These are phyloP conservation scores for Candida mattraensis DNA, from an alignment of 805 yeast genomes.

Conservation along the genomic window DNA sequence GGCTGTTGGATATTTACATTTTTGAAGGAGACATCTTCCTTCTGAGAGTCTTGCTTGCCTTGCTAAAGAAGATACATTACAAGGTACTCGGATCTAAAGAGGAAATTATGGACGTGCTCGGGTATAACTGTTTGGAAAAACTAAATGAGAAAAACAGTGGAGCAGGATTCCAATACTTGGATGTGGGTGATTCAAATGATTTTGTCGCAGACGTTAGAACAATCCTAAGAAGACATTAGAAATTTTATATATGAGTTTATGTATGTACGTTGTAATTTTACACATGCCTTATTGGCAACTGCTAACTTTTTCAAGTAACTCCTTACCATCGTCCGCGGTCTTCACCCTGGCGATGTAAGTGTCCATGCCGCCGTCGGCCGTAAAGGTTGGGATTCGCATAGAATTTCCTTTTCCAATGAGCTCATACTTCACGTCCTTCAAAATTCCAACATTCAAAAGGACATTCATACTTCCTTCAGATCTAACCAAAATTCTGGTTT, in stretches of 20 bases:
- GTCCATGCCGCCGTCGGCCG: slow-evolving; percentile 53
- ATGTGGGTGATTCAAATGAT: slow-evolving; percentile 50
- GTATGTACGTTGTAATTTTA: slow-evolving; percentile 6
- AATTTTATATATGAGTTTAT: slow-evolving; percentile 1
- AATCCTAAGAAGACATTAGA: slow-evolving; percentile 32
- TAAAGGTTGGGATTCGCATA: slow-evolving; percentile 66
- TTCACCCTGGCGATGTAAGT: slow-evolving; percentile 78
- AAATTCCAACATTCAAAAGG: slow-evolving; percentile 64
- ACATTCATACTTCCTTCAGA: slow-evolving; percentile 88
- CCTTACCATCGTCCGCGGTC: slow-evolving; percentile 65
- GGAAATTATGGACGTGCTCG: slow-evolving; percentile 46
- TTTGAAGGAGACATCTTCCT: slow-evolving; percentile 63
- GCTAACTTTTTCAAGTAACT: slow-evolving; percentile 39
- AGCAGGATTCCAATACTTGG: slow-evolving; percentile 37
- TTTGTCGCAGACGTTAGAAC: slow-evolving; percentile 45
- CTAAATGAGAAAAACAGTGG: slow-evolving; percentile 25
- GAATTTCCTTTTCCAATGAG: slow-evolving; percentile 63
- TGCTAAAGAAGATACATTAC: slow-evolving; percentile 47
- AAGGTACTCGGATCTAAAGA: slow-evolving; percentile 50
- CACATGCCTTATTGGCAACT: slow-evolving; percentile 21
- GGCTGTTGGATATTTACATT: slow-evolving; percentile 56
- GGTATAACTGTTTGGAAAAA: slow-evolving; percentile 31
- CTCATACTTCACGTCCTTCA: slow-evolving; percentile 57
- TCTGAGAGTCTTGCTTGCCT: slow-evolving; percentile 52
- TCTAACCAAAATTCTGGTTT: slow-evolving; percentile 72